Evolutionary conservation across 148 eudicot species (phyloP), one percentile per base, ranked within the genome.

Genomic region (Beta vulgaris): DNA sequence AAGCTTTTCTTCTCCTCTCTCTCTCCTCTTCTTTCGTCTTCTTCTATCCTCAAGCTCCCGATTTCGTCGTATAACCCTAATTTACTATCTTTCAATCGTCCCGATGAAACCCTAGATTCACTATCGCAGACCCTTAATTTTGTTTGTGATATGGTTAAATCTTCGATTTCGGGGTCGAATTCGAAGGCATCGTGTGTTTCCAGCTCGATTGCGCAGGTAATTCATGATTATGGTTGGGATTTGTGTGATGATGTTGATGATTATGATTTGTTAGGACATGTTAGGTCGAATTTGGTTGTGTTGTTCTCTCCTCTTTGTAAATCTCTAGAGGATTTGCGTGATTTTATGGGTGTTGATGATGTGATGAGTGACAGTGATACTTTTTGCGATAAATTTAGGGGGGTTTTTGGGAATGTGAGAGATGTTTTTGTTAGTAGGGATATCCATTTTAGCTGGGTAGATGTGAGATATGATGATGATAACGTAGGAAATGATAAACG

Each of bases 401-500:
- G 71, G 51, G 23, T 68, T 64, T 94, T 91, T 81, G 77, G 86
- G 77, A 70, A 68, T 62, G 93, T 85, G 35, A 85, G 67, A 35
- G 90, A 87, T 77, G 86, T 86, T 8, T 92, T 83, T 85, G 49
- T 55, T 68, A 68, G 57, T 70, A 89, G 90, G 80, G 91, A 90
- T 83, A 87, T 94, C 59, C 93, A 88, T 80, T 81, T 85, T 65
- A 80, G 91, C 53, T 94, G 98, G 98, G 80, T 92, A 60, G 90
- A 92, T 83, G 88, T 90, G 32, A 77, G n/a, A 51, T 80, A 58
- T 78, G 80, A 78, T 59, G 4, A 39, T 55, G 7, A 43, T 34
- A 60, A 59, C 15, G 7, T 49, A 1, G 80, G 79, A 18, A 65
- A 7, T 58, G 65, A 51, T 69, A 58, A 25, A 7, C 57, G 73